Conservation (phyloP, 1,284 basidiomycete species). For the Pseudozyma sp. region DNA sequence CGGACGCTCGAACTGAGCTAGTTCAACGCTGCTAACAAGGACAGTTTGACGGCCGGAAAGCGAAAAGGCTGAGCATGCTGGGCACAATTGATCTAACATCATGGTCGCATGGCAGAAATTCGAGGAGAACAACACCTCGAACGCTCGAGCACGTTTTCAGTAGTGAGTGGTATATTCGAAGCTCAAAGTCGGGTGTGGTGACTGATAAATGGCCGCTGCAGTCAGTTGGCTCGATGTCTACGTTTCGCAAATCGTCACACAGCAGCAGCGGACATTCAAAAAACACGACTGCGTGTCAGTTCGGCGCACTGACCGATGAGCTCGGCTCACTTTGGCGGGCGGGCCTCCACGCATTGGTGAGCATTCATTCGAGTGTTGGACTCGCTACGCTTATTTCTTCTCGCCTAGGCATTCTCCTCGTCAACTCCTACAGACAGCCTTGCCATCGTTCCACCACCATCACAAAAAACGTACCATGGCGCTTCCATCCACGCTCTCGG, state of each 20-base stretch:
- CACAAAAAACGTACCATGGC: constrained; percentile 26
- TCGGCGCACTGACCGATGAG: constrained; percentile 11
- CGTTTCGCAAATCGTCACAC: neutral
- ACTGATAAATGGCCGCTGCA: no score
- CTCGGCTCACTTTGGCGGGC: neutral
- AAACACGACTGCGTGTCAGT: neutral
- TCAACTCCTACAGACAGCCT: neutral
- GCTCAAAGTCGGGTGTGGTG: no score
- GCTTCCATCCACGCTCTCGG: constrained; percentile 47
- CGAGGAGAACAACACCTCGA: no score
- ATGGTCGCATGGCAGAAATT: no score
- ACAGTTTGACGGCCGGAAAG: no score
- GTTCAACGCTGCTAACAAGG: no score
- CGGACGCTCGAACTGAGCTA: no score
- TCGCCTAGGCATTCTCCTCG: neutral
- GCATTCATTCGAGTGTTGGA: neutral
- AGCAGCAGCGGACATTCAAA: neutral
- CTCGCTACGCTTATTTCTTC: neutral
- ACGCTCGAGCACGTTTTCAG: no score
- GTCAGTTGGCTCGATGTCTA: constrained; percentile 7
- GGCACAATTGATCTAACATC: no score
- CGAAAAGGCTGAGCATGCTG: no score
- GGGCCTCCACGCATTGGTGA: constrained; percentile 21
- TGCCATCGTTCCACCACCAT: neutral
- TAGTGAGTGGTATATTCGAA: no score